Evolutionary conservation across 495 filamentous ascomycete species (phyloP).

Genomic region (Penicillium crystallinum): DNA sequence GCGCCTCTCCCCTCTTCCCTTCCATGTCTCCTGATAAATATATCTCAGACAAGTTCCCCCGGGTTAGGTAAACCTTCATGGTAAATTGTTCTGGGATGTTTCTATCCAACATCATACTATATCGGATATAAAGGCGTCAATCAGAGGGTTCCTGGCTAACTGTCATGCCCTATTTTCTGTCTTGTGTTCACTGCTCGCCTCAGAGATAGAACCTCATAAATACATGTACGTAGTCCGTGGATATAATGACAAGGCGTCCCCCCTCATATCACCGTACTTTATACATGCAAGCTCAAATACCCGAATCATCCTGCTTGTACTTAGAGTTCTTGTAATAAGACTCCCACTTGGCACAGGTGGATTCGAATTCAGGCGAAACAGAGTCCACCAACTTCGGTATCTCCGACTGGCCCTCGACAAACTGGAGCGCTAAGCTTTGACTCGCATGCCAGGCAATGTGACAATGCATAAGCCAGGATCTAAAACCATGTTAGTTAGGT

Average conservation of each 20-base stretch:
- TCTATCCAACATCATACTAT: too few species aligned
- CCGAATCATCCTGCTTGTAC: background rate
- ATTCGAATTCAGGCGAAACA: background rate
- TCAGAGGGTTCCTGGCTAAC: too few species aligned
- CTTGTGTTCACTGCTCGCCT: background rate
- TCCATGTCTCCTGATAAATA: conserved; percentile 27
- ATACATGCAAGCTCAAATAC: background rate
- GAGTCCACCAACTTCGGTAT: background rate
- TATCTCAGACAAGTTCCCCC: too few species aligned
- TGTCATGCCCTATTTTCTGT: too few species aligned
- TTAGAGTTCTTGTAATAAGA: background rate
- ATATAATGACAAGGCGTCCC: background rate
- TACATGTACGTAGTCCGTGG: background rate
- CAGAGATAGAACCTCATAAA: background rate
- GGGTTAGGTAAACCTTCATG: too few species aligned
- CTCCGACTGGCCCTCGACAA: too few species aligned
- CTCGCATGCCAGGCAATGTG: too few species aligned
- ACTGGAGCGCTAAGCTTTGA: too few species aligned
- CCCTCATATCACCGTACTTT: background rate
- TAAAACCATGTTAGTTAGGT: too few species aligned
- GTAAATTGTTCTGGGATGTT: too few species aligned
- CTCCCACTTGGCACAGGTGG: background rate
- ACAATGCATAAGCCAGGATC: too few species aligned
- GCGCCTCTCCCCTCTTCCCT: conserved; percentile 16
- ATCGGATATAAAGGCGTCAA: too few species aligned